These are phyloP conservation scores for Erigeron canadensis DNA, from an alignment of 129 eudicot species.

Conservation along the genomic window DNA sequence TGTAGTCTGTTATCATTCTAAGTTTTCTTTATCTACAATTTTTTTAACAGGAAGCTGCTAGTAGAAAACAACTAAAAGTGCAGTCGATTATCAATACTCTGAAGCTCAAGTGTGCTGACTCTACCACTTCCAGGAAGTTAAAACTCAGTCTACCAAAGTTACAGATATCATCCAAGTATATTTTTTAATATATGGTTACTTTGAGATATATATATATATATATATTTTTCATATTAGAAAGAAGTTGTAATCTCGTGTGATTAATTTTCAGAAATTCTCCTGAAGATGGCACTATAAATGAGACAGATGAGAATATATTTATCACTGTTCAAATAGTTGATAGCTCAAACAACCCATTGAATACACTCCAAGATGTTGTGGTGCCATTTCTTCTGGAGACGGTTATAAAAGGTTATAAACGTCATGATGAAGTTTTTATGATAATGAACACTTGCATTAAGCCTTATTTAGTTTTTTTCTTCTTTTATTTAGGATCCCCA, in stretches of 20 bases:
- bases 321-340: conserved; percentile 53
- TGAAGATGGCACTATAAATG: conserved; percentile 32
- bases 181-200: conserved; percentile 20
- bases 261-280: conserved; percentile 49
- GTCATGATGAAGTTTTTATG: background rate
- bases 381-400: conserved; percentile 68
- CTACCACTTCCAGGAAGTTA: conserved; percentile 34
- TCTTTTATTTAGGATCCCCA: conserved; percentile 51
- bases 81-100: conserved; percentile 57
- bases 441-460: background rate
- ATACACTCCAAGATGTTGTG: conserved; percentile 60
- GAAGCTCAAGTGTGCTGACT: conserved; percentile 38
- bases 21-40: background rate
- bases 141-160: conserved; percentile 52
- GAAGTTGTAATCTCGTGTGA: conserved; percentile 12
- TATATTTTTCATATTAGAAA: background rate
- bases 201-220: too few relatives aligned
- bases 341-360: conserved; percentile 35
- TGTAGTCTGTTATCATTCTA: background rate
- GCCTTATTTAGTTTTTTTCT: background rate
- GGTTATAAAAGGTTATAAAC: conserved; percentile 72
- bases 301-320: conserved; percentile 39
- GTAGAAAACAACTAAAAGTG: conserved; percentile 47
- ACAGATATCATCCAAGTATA: conserved; percentile 60
- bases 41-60: conserved; percentile 55